Conservation (phyloP, 768 basidiomycete genomes). For the Lanmaoa rubissima region DNA sequence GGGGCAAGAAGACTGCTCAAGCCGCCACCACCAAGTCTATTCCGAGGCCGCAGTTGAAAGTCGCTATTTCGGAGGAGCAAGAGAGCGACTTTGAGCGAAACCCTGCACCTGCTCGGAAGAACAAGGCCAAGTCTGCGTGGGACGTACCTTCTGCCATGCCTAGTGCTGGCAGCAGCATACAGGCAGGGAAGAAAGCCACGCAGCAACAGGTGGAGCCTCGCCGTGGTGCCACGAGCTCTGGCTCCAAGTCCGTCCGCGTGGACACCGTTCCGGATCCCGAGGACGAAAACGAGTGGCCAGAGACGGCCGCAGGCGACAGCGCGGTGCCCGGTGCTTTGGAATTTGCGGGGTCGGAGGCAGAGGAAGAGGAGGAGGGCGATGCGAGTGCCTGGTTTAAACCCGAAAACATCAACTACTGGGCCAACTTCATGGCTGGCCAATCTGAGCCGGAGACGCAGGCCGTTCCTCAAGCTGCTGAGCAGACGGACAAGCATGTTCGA, state of each 20-base stretch:
- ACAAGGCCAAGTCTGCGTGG: slow-evolving; percentile 21
- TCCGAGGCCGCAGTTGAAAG: slow-evolving; percentile 21
- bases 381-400: slow-evolving; percentile 26
- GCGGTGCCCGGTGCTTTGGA: slow-evolving; percentile 8
- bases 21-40: not conserved
- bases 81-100: slow-evolving; percentile 14
- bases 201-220: slow-evolving; percentile 10
- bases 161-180: not conserved
- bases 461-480: slow-evolving; percentile 3
- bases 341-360: slow-evolving; percentile 3
- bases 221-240: slow-evolving; percentile 4
- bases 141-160: slow-evolving; percentile 1
- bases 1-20: slow-evolving; percentile 16
- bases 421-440: slow-evolving; percentile 23
- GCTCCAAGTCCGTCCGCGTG: slow-evolving; percentile 13
- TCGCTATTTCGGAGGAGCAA: slow-evolving; percentile 17
- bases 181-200: slow-evolving; percentile 13
- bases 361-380: slow-evolving; percentile 17
- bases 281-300: slow-evolving; percentile 11
- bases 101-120: slow-evolving; percentile 6
- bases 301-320: not conserved
- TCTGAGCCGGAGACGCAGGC: slow-evolving; percentile 7
- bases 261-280: slow-evolving; percentile 16
- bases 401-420: slow-evolving; percentile 29
- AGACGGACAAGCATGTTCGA: slow-evolving; percentile 18